Conservation (phyloP, 2,329 filamentous ascomycete genomes). For the Trichoderma koningiopsis region DNA sequence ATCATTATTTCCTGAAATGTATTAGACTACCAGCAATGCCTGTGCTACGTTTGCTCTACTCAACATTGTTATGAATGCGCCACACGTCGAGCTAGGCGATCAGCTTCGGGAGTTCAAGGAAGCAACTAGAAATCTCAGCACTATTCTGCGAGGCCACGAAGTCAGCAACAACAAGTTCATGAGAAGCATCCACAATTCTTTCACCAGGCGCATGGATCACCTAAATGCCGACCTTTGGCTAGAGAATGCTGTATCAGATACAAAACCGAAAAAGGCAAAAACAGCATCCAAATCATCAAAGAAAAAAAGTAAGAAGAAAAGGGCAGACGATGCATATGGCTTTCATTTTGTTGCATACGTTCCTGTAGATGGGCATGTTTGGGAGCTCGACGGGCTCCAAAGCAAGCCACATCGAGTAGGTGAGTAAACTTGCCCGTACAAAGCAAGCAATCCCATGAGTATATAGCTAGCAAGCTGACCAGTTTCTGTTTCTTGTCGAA, state of each 20-base stretch:
- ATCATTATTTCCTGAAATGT: not conserved
- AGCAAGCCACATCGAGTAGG: conserved; percentile 58
- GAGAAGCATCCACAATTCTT: conserved; percentile 83
- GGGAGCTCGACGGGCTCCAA: conserved; percentile 87
- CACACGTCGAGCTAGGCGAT: conserved; percentile 67
- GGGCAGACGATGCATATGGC: conserved; percentile 58
- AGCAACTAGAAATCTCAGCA: conserved; percentile 67
- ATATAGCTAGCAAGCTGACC: not conserved
- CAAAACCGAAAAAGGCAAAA: conserved; percentile 39
- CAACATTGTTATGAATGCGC: conserved; percentile 89
- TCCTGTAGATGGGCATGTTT: conserved; percentile 71
- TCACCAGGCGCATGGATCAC: conserved; percentile 77
- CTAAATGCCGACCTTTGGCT: conserved; percentile 70
- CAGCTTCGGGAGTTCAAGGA: conserved; percentile 72
- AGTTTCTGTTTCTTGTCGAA: not conserved
- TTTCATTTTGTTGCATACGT: conserved; percentile 93
- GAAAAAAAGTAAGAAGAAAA: conserved; percentile 44
- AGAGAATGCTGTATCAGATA: conserved; percentile 54
- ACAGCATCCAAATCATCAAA: conserved; percentile 41
- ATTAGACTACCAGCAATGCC: conserved; percentile 74
- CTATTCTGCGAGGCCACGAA: conserved; percentile 73
- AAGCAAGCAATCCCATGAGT: not conserved
- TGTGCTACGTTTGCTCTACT: conserved; percentile 92
- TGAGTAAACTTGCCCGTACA: conserved; percentile 26
- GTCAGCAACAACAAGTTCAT: conserved; percentile 77